These are phyloP conservation scores for Arabidopsis thaliana DNA, from an alignment of 345 rosid species.

Conservation along the genomic window DNA sequence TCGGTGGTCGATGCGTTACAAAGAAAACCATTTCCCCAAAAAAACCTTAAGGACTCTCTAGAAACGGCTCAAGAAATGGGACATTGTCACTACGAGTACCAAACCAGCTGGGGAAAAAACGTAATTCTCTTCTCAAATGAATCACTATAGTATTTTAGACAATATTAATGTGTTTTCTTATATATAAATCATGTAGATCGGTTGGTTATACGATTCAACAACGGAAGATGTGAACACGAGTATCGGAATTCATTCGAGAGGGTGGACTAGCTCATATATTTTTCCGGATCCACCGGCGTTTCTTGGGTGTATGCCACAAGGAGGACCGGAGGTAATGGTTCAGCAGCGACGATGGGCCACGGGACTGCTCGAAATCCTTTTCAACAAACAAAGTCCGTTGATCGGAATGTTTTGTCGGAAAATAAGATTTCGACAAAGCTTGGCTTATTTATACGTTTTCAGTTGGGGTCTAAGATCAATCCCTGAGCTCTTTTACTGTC, in stretches of 20 bases:
- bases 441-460: conserved; percentile 46
- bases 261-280: conserved; percentile 52
- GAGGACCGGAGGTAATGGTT: conserved; percentile 49
- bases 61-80: conserved; percentile 58
- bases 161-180: background rate
- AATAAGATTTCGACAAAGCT: conserved; percentile 57
- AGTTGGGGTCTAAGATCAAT: conserved; percentile 55
- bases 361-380: conserved; percentile 59
- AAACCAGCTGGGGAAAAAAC: conserved; percentile 63
- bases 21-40: conserved; percentile 41
- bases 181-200: conserved; percentile 43
- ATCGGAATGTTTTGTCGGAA: conserved; percentile 30
- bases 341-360: conserved; percentile 74
- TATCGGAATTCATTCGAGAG: conserved; percentile 55
- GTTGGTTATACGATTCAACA: conserved; percentile 69
- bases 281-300: conserved; percentile 60
- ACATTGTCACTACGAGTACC: conserved; percentile 52
- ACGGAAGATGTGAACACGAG: conserved; percentile 67
- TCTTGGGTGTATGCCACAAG: conserved; percentile 57
- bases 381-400: conserved; percentile 52
- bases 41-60: conserved; percentile 12
- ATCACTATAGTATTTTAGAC: no score
- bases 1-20: conserved; percentile 53
- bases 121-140: conserved; percentile 33
- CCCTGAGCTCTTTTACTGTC: conserved; percentile 65